Evolutionary conservation across 371 early-diverging fungal genomes (phyloP), one percentile per base, ranked within the genome.

Genomic region (Mortierella sp.): DNA sequence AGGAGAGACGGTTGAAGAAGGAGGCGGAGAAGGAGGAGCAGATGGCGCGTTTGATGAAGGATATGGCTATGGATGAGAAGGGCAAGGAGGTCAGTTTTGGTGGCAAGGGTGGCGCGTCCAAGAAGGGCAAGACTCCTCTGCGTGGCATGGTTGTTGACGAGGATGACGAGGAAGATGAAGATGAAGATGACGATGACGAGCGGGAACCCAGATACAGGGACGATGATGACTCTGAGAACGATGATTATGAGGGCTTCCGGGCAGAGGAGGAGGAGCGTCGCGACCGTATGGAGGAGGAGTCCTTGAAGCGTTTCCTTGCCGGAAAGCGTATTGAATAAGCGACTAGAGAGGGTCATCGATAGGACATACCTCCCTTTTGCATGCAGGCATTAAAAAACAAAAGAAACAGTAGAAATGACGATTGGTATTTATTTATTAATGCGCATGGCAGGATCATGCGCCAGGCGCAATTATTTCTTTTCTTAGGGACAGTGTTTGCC

Each of bases 151-250:
- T 82, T 9, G 82, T 82, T 9, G 88, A 87, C 9, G 88, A 67
- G 67, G 34, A 67, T 37, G 67, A 83, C 5, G 87, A 90, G 5
- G 88, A 89, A 0, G 81, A 87, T 0, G 85, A 86, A 8, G 88
- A 89, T 5, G 89, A 88, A 0, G 81, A 88, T 1, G 85, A 88
- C 2, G 88, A 86, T 53, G 87, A 91, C 2, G 84, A 86, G 21
- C 88, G 86, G 73, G 83, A 82, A 43, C 54, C 74, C 26, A 44
- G 55, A 43, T 74, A 74, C 64, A 69, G 70, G n/a, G 57, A 76
- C 21, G 51, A 80, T 28, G 48, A 28, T 11, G 80, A 71, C 28
- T 61, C 61, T 11, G 80, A 57, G 5, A 73, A 50, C 5, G 81
- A 69, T 31, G 80, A 46, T 34, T 28, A 53, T 50, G 80, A 76